Conservation (phyloP, 805 yeast genomes). For the Saturnispora bothae region DNA sequence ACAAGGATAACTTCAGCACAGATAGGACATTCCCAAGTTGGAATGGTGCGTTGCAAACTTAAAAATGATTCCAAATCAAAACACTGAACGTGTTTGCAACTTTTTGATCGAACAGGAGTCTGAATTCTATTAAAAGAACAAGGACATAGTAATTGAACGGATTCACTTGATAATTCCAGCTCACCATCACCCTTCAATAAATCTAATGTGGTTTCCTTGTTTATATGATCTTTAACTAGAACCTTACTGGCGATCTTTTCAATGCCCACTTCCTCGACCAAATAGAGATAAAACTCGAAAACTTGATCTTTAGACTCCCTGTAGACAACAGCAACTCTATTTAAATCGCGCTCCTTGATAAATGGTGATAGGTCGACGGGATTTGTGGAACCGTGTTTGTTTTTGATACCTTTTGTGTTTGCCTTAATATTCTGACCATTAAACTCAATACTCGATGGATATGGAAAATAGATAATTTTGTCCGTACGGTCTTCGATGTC, state of each 20-base stretch:
- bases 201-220: constrained; percentile 35
- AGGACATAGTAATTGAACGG: constrained; percentile 68
- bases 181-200: constrained; percentile 32
- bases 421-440: constrained; percentile 42
- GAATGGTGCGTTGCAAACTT: constrained; percentile 64
- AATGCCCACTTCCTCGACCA: constrained; percentile 41
- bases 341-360: constrained; percentile 23
- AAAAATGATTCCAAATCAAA: constrained; percentile 73
- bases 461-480: constrained; percentile 51
- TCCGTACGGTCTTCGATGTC: constrained; percentile 15
- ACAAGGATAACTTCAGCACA: constrained; percentile 48
- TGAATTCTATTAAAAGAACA: constrained; percentile 60
- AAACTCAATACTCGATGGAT: constrained; percentile 54
- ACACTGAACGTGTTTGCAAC: constrained; percentile 77
- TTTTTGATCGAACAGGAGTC: constrained; percentile 58
- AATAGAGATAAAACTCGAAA: constrained; percentile 43
- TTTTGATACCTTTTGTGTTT: constrained; percentile 65
- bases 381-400: constrained; percentile 63
- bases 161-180: constrained; percentile 48
- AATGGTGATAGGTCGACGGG: constrained; percentile 69
- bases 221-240: constrained; percentile 39
- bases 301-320: constrained; percentile 41
- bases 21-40: constrained; percentile 84
- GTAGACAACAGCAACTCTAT: constrained; percentile 43
- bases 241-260: constrained; percentile 34